Conservation (phyloP, 2,329 filamentous ascomycete genomes). For the Alternaria triticimaculans region DNA sequence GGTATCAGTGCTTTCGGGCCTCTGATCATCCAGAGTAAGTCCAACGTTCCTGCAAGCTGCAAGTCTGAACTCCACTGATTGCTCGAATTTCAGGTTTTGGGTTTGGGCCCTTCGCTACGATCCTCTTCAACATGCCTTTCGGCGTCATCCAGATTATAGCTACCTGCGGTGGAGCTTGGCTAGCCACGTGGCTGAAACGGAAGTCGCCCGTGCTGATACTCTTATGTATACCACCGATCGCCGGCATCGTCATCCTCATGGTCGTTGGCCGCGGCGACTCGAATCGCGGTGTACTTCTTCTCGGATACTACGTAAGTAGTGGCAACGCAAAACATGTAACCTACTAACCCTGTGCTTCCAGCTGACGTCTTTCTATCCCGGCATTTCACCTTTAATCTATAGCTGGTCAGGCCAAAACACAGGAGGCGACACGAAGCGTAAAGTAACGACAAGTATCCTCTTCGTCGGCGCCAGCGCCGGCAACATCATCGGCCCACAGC, state of each 20-base stretch:
- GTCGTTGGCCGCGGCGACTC: slow-evolving; percentile 54
- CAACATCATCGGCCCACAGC: slow-evolving; percentile 70
- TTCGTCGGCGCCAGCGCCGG: slow-evolving; percentile 71
- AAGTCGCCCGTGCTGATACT: slow-evolving; percentile 63
- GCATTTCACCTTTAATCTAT: slow-evolving; percentile 66
- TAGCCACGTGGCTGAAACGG: slow-evolving; percentile 61
- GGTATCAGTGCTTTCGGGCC: slow-evolving; percentile 66
- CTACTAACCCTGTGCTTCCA: not conserved
- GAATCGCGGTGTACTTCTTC: slow-evolving; percentile 60
- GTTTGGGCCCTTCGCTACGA: slow-evolving; percentile 62
- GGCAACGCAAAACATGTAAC: not conserved
- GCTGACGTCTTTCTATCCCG: slow-evolving; percentile 64
- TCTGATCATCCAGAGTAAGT: slow-evolving; percentile 59
- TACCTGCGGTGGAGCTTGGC: slow-evolving; percentile 64
- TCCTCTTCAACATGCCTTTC: slow-evolving; percentile 68
- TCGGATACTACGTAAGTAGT: slow-evolving; percentile 59
- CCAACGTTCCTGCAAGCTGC: too few species aligned
- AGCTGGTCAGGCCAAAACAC: slow-evolving; percentile 69
- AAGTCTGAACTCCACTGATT: not conserved
- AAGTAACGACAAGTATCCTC: slow-evolving; percentile 68
- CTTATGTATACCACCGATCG: slow-evolving; percentile 64
- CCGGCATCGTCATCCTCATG: slow-evolving; percentile 63
- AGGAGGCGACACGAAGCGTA: slow-evolving; percentile 73
- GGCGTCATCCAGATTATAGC: slow-evolving; percentile 66
- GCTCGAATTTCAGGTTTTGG: slow-evolving; percentile 53